Evolutionary conservation across 2,329 filamentous ascomycete species (phyloP).

Genomic region (Monilinia vaccinii-corymbosi): DNA sequence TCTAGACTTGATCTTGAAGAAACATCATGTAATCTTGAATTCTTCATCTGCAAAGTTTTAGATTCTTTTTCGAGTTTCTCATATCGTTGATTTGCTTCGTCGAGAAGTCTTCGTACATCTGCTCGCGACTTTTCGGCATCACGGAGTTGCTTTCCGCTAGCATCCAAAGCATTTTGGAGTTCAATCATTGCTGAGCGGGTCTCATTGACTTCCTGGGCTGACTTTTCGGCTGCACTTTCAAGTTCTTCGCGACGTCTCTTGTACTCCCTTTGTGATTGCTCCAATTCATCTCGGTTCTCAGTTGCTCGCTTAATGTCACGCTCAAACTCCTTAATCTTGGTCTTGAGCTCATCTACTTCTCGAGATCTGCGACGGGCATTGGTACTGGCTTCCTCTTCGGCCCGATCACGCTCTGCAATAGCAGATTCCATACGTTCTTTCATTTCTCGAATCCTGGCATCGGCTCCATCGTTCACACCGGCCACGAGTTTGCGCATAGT

Average conservation of each 20-base stretch:
- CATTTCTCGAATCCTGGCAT: slow-evolving; percentile 79
- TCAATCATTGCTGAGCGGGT: slow-evolving; percentile 68
- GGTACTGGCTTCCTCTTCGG: slow-evolving; percentile 81
- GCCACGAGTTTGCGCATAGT: slow-evolving; percentile 85
- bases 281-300: slow-evolving; percentile 71
- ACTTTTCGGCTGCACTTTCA: slow-evolving; percentile 59
- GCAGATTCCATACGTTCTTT: slow-evolving; percentile 79
- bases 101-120: slow-evolving; percentile 65
- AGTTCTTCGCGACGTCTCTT: slow-evolving; percentile 65
- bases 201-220: slow-evolving; percentile 65
- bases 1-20: slow-evolving; percentile 27
- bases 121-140: slow-evolving; percentile 76
- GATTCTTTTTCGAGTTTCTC: slow-evolving; percentile 70
- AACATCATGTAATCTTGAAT: slow-evolving; percentile 22
- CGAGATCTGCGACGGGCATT: slow-evolving; percentile 66
- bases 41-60: slow-evolving; percentile 42
- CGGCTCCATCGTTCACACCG: slow-evolving; percentile 77
- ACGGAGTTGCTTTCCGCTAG: slow-evolving; percentile 73
- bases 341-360: slow-evolving; percentile 79
- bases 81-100: slow-evolving; percentile 67
- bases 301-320: slow-evolving; percentile 60
- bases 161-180: slow-evolving; percentile 72
- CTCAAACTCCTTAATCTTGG: slow-evolving; percentile 72
- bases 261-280: slow-evolving; percentile 65
- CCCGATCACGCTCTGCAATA: slow-evolving; percentile 85